Evolutionary conservation across 768 basidiomycete genomes (phyloP).

Genomic region (Lentinula aciculospora): DNA sequence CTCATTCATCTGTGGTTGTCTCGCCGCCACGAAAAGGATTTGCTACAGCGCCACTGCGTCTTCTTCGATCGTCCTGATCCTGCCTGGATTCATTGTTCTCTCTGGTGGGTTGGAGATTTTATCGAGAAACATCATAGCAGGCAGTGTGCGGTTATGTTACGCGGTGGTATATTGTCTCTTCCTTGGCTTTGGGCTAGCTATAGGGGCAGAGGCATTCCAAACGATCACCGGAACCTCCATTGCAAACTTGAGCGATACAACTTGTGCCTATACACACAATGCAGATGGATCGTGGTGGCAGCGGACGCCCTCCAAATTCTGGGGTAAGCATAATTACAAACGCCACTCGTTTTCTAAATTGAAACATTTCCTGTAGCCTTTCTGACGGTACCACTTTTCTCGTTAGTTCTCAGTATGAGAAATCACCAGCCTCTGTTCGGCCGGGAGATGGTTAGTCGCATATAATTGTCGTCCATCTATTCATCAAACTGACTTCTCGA

Average conservation of each 20-base stretch:
- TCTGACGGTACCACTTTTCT: constrained; percentile 65
- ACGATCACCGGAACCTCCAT: constrained; percentile 44
- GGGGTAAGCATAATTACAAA: constrained; percentile 42
- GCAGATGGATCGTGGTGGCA: constrained; percentile 67
- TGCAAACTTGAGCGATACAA: constrained; percentile 51
- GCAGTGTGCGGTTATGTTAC: constrained; percentile 81
- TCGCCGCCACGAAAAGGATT: constrained; percentile 61
- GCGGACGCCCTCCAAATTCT: constrained; percentile 60
- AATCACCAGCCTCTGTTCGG: constrained; percentile 55
- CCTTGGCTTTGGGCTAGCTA: constrained; percentile 76
- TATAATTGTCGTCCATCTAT: neutral
- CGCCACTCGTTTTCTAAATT: neutral
- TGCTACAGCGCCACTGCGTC: constrained; percentile 82
- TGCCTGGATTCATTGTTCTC: constrained; percentile 71
- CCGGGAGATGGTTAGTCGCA: constrained; percentile 46
- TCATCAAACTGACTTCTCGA: neutral
- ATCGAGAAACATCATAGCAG: constrained; percentile 75
- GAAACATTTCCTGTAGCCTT: constrained; percentile 37
- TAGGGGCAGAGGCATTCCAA: constrained; percentile 67
- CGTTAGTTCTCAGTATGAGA: constrained; percentile 59
- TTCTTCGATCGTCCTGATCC: constrained; percentile 71
- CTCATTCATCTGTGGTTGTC: constrained; percentile 73
- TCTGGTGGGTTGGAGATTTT: constrained; percentile 74
- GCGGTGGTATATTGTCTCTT: constrained; percentile 75
- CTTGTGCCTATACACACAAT: constrained; percentile 53